Evolutionary conservation across 495 filamentous ascomycete genomes (phyloP), one percentile per base, ranked within the genome.

Genomic region (Lindgomyces ingoldianus): DNA sequence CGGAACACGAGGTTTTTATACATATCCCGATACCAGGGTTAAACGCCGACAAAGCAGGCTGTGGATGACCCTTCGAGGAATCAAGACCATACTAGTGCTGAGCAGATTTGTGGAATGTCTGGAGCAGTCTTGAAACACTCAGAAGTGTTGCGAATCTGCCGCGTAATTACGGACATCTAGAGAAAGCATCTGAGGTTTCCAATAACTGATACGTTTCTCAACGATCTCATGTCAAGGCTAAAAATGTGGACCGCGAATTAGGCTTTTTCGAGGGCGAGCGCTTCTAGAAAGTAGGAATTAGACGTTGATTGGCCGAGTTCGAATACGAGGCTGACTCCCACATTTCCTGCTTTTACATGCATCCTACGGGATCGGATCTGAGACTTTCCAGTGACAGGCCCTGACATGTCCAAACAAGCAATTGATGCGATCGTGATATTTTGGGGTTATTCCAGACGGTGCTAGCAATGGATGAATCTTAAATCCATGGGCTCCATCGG

Each of bases 191-290:
- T 9, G 36, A 9, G 36, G n/a, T 42, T 42, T n/a, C 36, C n/a
- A 42, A 42, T n/a, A 42, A 42, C 36, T n/a, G 36, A 42, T 42
- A 42, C 36, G n/a, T 42, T 42, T 42, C 36, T 42, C 36, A 42
- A 42, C 36, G n/a, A 42, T 42, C 9, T 42, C n/a, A n/a, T 42
- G n/a, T 42, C 36, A 9, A 9, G 36, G 36, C 36, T 42, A 42
- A n/a, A n/a, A n/a, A n/a, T n/a, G n/a, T 42, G 36, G 9, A n/a
- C 36, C 9, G 9, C n/a, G 36, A 9, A n/a, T 42, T 42, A 9
- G 9, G 9, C 36, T n/a, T 42, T 9, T n/a, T 9, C n/a, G n/a
- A 42, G 36, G n/a, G 36, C 36, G n/a, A n/a, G 36, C 36, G 36
- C 36, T n/a, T 42, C n/a, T n/a, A n/a, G n/a, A n/a, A 42, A 9